phyloP scores from a whole-genome alignment of 306 rosid genomes.

The Cicer arietinum region DNA sequence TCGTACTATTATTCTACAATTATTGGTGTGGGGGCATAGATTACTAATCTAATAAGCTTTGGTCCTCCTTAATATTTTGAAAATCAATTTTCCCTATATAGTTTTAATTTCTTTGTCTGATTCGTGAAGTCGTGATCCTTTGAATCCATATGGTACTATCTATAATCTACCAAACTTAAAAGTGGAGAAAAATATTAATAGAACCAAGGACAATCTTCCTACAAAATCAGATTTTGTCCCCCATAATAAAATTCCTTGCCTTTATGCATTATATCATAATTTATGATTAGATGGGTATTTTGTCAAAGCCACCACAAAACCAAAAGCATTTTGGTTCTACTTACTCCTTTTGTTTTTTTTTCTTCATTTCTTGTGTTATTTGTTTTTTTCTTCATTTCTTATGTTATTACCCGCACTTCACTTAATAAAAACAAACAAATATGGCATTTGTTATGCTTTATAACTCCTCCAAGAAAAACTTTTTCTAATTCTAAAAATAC shows the following conservation, averaged over 20 bases:
- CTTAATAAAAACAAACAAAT: slow-evolving; percentile 42
- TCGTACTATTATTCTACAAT: slow-evolving; percentile 75
- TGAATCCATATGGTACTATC: slow-evolving; percentile 54
- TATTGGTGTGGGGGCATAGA: slow-evolving; percentile 69
- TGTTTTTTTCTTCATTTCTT: slow-evolving; percentile 41
- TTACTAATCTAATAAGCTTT: slow-evolving; percentile 51
- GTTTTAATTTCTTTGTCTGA: slow-evolving; percentile 47
- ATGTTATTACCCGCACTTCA: slow-evolving; percentile 34
- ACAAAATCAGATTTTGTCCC: slow-evolving; percentile 81
- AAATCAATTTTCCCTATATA: slow-evolving; percentile 45
- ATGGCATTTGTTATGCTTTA: slow-evolving; percentile 30
- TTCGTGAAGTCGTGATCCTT: slow-evolving; percentile 65
- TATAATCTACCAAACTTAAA: slow-evolving; percentile 54
- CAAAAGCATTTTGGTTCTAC: slow-evolving; percentile 43
- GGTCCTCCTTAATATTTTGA: slow-evolving; percentile 61
- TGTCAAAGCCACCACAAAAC: slow-evolving; percentile 56
- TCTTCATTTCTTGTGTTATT: slow-evolving; percentile 37
- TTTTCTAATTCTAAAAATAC: slow-evolving; percentile 38
- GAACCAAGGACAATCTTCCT: slow-evolving; percentile 64
- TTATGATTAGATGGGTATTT: slow-evolving; percentile 51
- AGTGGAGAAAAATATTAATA: slow-evolving; percentile 42
- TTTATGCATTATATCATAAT: slow-evolving; percentile 50
- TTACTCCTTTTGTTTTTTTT: slow-evolving; percentile 32
- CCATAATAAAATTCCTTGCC: slow-evolving; percentile 67
- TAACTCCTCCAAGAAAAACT: slow-evolving; percentile 29